Evolutionary conservation across 306 rosid species (phyloP).

Genomic region (Acacia crassicarpa): DNA sequence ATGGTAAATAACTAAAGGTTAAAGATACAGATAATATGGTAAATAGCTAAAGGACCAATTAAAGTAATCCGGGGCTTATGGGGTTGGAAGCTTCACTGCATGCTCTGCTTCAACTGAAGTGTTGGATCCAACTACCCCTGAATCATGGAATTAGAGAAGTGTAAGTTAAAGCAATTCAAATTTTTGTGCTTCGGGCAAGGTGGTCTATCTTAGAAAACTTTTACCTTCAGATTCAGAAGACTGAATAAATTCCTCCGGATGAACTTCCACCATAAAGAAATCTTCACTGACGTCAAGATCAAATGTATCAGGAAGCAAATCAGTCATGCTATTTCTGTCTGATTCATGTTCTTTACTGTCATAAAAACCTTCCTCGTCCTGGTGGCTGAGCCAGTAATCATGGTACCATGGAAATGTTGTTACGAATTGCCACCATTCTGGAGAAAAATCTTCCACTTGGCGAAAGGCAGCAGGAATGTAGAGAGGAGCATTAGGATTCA

Average conservation of each 20-base stretch:
- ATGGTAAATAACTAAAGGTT: neutral
- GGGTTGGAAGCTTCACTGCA: slow-evolving; percentile 41
- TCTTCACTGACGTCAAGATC: slow-evolving; percentile 71
- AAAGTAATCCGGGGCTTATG: slow-evolving; percentile 39
- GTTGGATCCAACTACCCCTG: slow-evolving; percentile 43
- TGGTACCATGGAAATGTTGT: slow-evolving; percentile 83
- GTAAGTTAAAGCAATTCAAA: neutral
- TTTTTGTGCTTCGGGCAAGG: neutral
- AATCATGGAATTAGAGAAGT: neutral
- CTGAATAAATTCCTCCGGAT: slow-evolving; percentile 69
- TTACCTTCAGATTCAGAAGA: slow-evolving; percentile 54
- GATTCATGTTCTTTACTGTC: slow-evolving; percentile 36
- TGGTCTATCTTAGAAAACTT: neutral
- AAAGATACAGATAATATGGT: slow-evolving; percentile 14
- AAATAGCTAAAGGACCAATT: slow-evolving; percentile 30
- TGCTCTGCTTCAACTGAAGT: slow-evolving; percentile 27
- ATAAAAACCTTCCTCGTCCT: slow-evolving; percentile 55
- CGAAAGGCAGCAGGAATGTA: slow-evolving; percentile 78
- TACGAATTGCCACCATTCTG: slow-evolving; percentile 92
- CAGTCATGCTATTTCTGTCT: slow-evolving; percentile 36
- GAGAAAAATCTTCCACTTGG: slow-evolving; percentile 91
- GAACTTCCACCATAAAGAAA: slow-evolving; percentile 57
- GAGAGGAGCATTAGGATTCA: slow-evolving; percentile 87
- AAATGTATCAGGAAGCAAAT: slow-evolving; percentile 69
- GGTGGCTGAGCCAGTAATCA: slow-evolving; percentile 82